Percentiles rank a stretch among this genome's conserved stretches.
These are phyloP conservation scores for Metschnikowia matae DNA, from an alignment of 805 yeast genomes.

Conservation along the genomic window DNA sequence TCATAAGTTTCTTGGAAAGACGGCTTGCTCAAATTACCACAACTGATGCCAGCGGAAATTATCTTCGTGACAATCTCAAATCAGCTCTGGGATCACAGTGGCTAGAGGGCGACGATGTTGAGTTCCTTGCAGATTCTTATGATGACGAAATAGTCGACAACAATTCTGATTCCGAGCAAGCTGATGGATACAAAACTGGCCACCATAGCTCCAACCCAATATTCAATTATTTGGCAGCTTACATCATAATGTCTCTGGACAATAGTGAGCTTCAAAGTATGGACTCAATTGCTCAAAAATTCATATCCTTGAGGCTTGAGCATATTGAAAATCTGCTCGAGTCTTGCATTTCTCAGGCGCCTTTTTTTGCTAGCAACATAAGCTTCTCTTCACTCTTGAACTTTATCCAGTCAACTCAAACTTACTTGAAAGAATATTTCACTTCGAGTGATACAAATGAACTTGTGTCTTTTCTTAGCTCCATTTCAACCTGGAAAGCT, in stretches of 20 bases:
- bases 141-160: slow-evolving; percentile 13
- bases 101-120: slow-evolving; percentile 17
- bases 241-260: slow-evolving; percentile 24
- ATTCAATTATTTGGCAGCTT: slow-evolving; percentile 30
- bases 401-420: slow-evolving; percentile 33
- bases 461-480: slow-evolving; percentile 12
- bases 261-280: slow-evolving; percentile 17
- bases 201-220: slow-evolving; percentile 18
- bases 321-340: slow-evolving; percentile 13
- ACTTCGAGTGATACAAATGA: slow-evolving; percentile 11
- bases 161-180: slow-evolving; percentile 7
- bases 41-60: slow-evolving; percentile 5
- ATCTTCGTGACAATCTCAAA: background rate
- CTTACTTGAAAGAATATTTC: slow-evolving; percentile 24
- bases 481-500: slow-evolving; percentile 24
- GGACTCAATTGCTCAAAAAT: slow-evolving; percentile 19
- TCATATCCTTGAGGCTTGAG: slow-evolving; percentile 23
- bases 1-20: slow-evolving; percentile 22
- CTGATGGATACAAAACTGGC: background rate
- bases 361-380: slow-evolving; percentile 10
- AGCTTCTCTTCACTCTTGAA: slow-evolving; percentile 28
- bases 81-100: slow-evolving; percentile 3
- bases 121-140: slow-evolving; percentile 13
- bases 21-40: slow-evolving; percentile 24
- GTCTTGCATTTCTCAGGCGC: background rate